Percentiles rank a stretch among this genome's conserved stretches.
These are phyloP conservation scores for Leishmania braziliensis DNA, from an alignment of 208 protist genomes.

Conservation along the genomic window DNA sequence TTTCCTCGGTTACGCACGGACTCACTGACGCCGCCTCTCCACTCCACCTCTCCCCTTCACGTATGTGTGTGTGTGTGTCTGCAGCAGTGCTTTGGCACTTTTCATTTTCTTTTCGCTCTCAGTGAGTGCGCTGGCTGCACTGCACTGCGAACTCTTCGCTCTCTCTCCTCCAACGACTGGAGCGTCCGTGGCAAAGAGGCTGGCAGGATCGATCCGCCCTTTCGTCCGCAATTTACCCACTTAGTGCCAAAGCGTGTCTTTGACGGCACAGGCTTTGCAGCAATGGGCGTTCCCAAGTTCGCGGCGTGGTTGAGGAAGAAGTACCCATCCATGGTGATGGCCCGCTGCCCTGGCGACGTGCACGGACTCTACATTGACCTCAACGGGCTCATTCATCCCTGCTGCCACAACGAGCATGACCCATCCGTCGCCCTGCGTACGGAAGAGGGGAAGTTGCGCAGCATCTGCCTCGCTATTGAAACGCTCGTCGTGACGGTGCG, in stretches of 20 bases:
- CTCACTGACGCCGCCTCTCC: background rate
- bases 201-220: background rate
- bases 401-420: conserved; percentile 95
- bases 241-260: background rate
- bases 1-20: background rate
- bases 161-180: background rate
- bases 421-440: conserved; percentile 54
- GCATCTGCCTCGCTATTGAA: conserved; percentile 97
- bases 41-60: too few relatives aligned
- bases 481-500: conserved; percentile 94
- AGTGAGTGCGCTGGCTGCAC: background rate
- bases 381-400: conserved; percentile 98
- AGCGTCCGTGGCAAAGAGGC: background rate
- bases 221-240: background rate
- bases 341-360: conserved; percentile 42
- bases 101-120: background rate
- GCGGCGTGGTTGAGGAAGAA: conserved; percentile 82
- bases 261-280: background rate
- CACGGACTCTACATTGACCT: conserved; percentile 94
- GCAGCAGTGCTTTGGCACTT: background rate
- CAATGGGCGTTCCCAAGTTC: conserved; percentile 86
- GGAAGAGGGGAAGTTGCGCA: conserved; percentile 73
- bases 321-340: conserved; percentile 68
- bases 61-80: too few relatives aligned
- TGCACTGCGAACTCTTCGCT: background rate